Base-by-base conservation (phyloP, 2,329 filamentous ascomycete genomes). In the Exutisphaerella laricina region DNA sequence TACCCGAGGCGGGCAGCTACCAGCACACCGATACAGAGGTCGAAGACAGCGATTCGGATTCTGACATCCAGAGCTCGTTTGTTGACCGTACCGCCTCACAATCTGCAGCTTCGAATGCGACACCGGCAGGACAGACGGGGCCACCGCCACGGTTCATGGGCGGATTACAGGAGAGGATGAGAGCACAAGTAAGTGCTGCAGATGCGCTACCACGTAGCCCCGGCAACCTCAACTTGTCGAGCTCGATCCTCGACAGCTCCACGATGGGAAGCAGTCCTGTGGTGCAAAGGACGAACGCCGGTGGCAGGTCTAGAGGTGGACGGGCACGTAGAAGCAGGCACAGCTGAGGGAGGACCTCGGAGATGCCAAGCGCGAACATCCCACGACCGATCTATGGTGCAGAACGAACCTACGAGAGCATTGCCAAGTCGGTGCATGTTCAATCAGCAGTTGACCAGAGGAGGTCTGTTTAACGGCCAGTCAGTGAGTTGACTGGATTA, bases 1-100 rank as follows among this genome's bases (percentile, higher is more conserved):
- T 75, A 16, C 73, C 71, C 0, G 72, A 75, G 50, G 72, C 71
- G 4, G 73, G 72, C 16, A 70, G 67, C 50, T 76, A 75, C 50
- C 68, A 76, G 53, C 73, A 75, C 50, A 76, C 73, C 3, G 73
- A 76, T 50, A 74, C 72, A 9, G 72, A 75, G 47, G 51, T 69
- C 1, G 70, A 73, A 39, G 70, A 72, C 45, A 53, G 57, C 50
- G 50, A 54, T 41, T 52, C 53, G 32, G 48, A 58, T 33, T 49
- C 54, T 1, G 54, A 55, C 37, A 43, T 59, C 16, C 49, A 49
- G 31, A 53, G 51, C 43, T 61, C 56, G 4, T 58, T 60, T 17
- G 53, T 53, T 7, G 49, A 43, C 10, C 51, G 49, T 31, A 54
- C 50, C 33, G 43, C 49, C 17, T 23, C 46, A 36, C 36, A 45